Evolutionary conservation across 1,284 basidiomycete genomes (phyloP).

Genomic region (Rhodotorula glutinis): DNA sequence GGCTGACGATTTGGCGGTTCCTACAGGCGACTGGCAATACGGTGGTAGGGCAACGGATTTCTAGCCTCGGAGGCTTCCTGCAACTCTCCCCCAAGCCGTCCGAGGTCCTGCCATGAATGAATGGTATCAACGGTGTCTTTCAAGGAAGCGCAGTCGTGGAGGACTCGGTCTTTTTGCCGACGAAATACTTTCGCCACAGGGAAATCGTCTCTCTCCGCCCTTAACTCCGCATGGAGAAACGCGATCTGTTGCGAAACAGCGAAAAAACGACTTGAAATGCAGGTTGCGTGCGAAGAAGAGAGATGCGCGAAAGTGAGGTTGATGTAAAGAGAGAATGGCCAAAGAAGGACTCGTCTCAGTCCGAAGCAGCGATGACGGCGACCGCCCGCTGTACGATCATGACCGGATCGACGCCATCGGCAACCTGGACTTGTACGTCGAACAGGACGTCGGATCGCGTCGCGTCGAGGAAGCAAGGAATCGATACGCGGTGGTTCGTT

Average conservation of each 20-base stretch:
- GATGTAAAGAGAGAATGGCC: neutral
- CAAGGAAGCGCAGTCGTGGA: no score
- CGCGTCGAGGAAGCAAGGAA: constrained; percentile 37
- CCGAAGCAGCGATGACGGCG: constrained; percentile 27
- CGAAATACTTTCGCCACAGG: no score
- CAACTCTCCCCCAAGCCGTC: no score
- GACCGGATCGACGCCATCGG: constrained; percentile 56
- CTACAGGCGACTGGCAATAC: constrained; percentile 41
- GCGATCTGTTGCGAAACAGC: neutral
- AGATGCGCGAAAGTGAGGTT: no score
- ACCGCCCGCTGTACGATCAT: constrained; percentile 35
- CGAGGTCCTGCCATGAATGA: no score
- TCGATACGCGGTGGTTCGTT: neutral
- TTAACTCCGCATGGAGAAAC: no score
- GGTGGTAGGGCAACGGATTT: constrained; percentile 39
- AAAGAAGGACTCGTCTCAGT: neutral
- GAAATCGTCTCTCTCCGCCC: no score
- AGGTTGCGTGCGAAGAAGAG: neutral
- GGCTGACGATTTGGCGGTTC: no score
- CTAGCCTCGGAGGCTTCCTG: neutral
- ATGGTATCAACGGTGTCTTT: no score
- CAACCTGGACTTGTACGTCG: constrained; percentile 83
- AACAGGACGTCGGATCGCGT: constrained; percentile 46
- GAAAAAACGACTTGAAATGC: neutral
- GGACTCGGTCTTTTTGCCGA: no score